A percentile compares a stretch with the other conserved stretches of the same genome.
These are phyloP conservation scores for Blastobotrys capitulatus DNA, from an alignment of 1,139 yeast species.

Conservation along the genomic window DNA sequence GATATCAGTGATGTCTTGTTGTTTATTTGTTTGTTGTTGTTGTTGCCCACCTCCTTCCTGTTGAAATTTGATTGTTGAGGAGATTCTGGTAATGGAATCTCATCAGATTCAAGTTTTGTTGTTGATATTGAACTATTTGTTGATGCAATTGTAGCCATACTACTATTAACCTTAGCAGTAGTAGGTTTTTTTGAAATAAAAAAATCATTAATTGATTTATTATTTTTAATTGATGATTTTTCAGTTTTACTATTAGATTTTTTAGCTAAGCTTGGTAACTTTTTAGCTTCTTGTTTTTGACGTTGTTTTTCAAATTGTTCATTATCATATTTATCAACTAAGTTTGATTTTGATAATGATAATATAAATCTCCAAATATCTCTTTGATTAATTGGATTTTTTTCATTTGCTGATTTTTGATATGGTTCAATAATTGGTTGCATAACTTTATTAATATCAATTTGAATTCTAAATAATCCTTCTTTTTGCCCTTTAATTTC, in stretches of 20 bases:
- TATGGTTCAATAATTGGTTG: neutral
- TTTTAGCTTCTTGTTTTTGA: neutral
- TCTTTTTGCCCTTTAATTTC: constrained; percentile 1
- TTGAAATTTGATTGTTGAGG: neutral
- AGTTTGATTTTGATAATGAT: neutral
- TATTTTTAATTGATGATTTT: neutral
- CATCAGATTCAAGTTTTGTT: too few species aligned
- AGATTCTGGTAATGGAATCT: too few species aligned
- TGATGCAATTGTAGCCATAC: neutral
- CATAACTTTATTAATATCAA: neutral
- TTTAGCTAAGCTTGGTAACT: neutral
- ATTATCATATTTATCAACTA: neutral
- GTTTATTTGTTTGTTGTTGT: neutral
- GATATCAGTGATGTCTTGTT: neutral
- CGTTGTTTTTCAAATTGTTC: neutral
- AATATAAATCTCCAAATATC: constrained; percentile 5
- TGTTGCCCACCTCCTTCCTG: neutral
- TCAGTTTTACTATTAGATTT: neutral
- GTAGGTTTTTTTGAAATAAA: neutral
- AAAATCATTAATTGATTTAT: neutral
- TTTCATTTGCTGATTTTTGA: neutral
- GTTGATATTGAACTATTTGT: too few species aligned
- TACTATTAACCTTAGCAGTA: too few species aligned
- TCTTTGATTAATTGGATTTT: neutral
- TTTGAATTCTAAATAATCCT: constrained; percentile 2